Evolutionary conservation across 805 yeast species (phyloP).

Genomic region (Ogataea nakhonphanomensis): DNA sequence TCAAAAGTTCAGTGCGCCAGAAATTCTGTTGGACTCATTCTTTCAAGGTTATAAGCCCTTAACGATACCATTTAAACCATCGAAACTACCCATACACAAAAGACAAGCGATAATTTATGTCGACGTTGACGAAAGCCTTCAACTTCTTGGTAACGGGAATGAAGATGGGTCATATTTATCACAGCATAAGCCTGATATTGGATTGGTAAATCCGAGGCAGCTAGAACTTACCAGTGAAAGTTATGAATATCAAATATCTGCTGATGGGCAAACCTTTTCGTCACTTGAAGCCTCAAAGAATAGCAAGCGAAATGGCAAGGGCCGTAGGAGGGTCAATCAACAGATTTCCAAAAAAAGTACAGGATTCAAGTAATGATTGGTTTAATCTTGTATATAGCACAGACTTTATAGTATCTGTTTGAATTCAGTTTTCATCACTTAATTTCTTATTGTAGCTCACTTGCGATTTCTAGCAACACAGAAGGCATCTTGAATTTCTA

Average conservation of each 20-base stretch:
- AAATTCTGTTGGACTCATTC: constrained; percentile 32
- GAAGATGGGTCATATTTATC: constrained; percentile 9
- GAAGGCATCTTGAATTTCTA: constrained; percentile 80
- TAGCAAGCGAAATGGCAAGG: neutral
- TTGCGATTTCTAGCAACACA: constrained; percentile 47
- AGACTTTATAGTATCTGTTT: neutral
- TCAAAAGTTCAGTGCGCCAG: constrained; percentile 31
- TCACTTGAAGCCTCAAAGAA: neutral
- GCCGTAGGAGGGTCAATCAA: neutral
- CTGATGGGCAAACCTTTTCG: too few relatives aligned
- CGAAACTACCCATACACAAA: constrained; percentile 16
- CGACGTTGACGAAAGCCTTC: constrained; percentile 33
- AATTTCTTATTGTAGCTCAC: neutral
- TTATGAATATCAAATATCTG: too few relatives aligned
- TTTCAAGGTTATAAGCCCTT: constrained; percentile 37
- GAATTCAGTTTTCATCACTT: neutral
- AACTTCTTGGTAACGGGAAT: constrained; percentile 22
- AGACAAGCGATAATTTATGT: constrained; percentile 29
- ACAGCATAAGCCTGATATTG: constrained; percentile 4
- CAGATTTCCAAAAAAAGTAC: constrained; percentile 4
- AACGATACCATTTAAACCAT: constrained; percentile 31
- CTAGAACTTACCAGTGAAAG: too few relatives aligned
- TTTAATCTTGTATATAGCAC: constrained; percentile 4
- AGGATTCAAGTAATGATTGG: neutral
- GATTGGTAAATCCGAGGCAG: neutral